Base-by-base conservation (phyloP, 2,329 filamentous ascomycete genomes). In the Xylariales sp. region DNA sequence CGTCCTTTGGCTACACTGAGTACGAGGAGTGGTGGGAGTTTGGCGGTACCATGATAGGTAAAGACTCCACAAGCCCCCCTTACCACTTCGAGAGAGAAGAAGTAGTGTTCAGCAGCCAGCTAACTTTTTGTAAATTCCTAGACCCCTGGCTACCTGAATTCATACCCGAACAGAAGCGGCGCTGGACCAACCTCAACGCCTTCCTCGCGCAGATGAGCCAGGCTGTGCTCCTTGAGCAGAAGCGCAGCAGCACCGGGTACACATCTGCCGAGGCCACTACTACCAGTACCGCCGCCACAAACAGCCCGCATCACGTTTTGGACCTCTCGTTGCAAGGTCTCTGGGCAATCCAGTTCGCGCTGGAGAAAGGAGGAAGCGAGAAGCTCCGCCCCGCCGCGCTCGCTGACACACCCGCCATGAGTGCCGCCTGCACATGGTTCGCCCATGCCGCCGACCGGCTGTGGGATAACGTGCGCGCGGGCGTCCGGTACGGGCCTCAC, bases 1-100 rank as follows among this genome's bases (percentile, higher is more conserved):
- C 33, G 12, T 36, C 33, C n/a, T 28, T 36, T 28, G 33, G 33
- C 5, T 36, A 36, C 15, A 36, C 33, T 1, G 33, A 36, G 28
- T 15, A 16, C 4, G 33, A 36, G n/a, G 19, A 6, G 12, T 36
- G 33, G 33, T n/a, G 13, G 6, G 21, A 36, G 20, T 36, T 15
- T 27, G 33, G 33, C 5, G 33, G 33, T 16, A 23, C 10, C 4
- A 20, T 11, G 8, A 27, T 7, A 14, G 24, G 15, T 28, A n/a
- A 1, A n/a, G n/a, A n/a, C n/a, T n/a, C n/a, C n/a, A n/a, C n/a
- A n/a, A n/a, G n/a, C n/a, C n/a, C n/a, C n/a, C n/a, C n/a, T n/a
- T n/a, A n/a, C n/a, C n/a, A n/a, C n/a, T n/a, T n/a, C n/a, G n/a
- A n/a, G n/a, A n/a, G n/a, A n/a, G n/a, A n/a, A n/a, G n/a, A n/a